These are phyloP conservation scores for Hypholoma fasciculare DNA, from an alignment of 768 basidiomycete genomes.

Conservation along the genomic window DNA sequence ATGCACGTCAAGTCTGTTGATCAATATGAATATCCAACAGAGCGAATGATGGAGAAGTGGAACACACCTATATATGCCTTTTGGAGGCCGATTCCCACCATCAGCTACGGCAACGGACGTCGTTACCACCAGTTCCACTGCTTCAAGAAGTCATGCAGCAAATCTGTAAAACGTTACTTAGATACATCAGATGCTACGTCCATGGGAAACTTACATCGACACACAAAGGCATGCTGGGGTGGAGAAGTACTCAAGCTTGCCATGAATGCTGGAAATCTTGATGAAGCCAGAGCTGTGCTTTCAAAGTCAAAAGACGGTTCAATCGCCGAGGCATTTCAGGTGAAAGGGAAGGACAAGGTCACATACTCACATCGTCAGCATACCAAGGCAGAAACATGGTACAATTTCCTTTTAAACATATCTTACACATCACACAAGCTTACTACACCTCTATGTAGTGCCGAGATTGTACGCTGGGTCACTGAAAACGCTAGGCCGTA, in stretches of 20 bases:
- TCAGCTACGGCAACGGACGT: conserved; percentile 7
- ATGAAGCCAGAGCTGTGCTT: not conserved
- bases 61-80: conserved; percentile 17
- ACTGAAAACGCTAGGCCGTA: conserved; percentile 30
- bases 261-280: not conserved
- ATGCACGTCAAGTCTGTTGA: too few relatives aligned
- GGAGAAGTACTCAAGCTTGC: conserved; percentile 19
- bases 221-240: conserved; percentile 29
- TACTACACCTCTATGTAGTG: conserved; percentile 13
- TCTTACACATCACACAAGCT: too few relatives aligned
- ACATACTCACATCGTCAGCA: conserved; percentile 19
- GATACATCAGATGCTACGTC: conserved; percentile 13
- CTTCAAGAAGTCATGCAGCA: conserved; percentile 6
- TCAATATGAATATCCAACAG: not conserved
- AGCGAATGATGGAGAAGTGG: conserved; percentile 6
- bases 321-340: not conserved
- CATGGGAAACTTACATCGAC: conserved; percentile 23
- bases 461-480: conserved; percentile 34
- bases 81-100: conserved; percentile 5
- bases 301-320: conserved; percentile 4
- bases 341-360: conserved; percentile 9
- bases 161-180: conserved; percentile 8
- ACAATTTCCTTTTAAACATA: too few relatives aligned
- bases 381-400: conserved; percentile 14
- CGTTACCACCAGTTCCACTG: conserved; percentile 13